Evolutionary conservation across 768 basidiomycete species (phyloP).

Genomic region (Tremella fuciformis): DNA sequence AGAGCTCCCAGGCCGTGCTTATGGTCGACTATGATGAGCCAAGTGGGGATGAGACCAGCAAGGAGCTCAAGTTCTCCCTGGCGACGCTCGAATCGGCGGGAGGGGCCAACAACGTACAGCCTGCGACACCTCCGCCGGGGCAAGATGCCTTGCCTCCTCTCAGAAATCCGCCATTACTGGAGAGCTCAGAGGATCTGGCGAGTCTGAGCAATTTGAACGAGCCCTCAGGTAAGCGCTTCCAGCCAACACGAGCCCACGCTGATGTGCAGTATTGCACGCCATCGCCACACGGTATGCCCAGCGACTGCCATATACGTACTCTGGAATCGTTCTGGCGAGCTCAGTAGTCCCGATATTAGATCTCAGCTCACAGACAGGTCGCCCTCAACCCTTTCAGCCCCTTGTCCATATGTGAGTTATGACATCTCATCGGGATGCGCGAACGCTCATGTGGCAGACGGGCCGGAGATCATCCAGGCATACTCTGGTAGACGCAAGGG

Average conservation of each 20-base stretch:
- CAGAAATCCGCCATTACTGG: slow-evolving; percentile 91
- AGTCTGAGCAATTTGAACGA: slow-evolving; percentile 97
- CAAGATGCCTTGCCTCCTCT: slow-evolving; percentile 71
- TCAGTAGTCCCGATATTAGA: not conserved
- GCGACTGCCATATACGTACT: slow-evolving; percentile 98
- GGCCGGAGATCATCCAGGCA: slow-evolving; percentile 93
- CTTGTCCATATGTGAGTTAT: slow-evolving; percentile 68
- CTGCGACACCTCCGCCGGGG: slow-evolving; percentile 29
- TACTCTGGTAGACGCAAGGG: slow-evolving; percentile 89
- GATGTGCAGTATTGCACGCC: slow-evolving; percentile 76
- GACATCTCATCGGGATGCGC: not conserved
- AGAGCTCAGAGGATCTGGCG: slow-evolving; percentile 96
- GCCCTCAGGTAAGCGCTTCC: slow-evolving; percentile 69
- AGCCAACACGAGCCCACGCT: not conserved
- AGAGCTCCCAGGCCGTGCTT: slow-evolving; percentile 30
- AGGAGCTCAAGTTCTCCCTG: slow-evolving; percentile 37
- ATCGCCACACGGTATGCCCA: slow-evolving; percentile 95
- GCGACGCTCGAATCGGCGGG: slow-evolving; percentile 25
- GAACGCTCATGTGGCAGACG: slow-evolving; percentile 55
- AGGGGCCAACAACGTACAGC: slow-evolving; percentile 23
- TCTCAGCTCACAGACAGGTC: slow-evolving; percentile 55
- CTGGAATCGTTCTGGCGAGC: slow-evolving; percentile 79
- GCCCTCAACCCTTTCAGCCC: slow-evolving; percentile 99
- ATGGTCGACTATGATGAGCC: slow-evolving; percentile 26
- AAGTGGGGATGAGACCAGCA: slow-evolving; percentile 11